phyloP scores from a whole-genome alignment of 1,284 basidiomycete genomes.

The Apiotrichum akiyoshidainum region DNA sequence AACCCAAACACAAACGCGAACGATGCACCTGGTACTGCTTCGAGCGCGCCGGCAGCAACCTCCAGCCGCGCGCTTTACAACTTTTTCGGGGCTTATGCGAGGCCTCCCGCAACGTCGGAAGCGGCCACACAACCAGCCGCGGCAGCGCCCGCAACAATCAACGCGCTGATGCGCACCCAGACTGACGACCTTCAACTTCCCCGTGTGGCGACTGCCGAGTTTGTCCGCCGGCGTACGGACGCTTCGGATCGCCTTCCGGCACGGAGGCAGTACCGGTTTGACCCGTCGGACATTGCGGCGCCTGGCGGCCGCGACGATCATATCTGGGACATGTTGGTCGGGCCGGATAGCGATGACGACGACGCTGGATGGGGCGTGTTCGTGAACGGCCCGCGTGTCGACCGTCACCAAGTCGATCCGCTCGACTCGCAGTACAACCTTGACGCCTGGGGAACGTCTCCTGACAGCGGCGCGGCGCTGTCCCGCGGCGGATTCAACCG shows the following conservation, averaged over 20 bases:
- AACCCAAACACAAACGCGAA: too few species aligned
- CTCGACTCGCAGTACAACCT: not conserved
- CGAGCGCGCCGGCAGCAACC: too few species aligned
- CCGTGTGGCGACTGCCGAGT: too few species aligned
- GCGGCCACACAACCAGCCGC: too few species aligned
- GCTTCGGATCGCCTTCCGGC: not conserved
- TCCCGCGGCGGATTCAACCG: conserved; percentile 20
- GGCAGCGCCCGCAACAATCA: too few species aligned
- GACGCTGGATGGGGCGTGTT: conserved; percentile 21
- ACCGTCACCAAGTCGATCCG: not conserved
- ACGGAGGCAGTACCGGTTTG: conserved; percentile 11
- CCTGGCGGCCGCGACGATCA: conserved; percentile 16
- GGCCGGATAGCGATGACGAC: conserved; percentile 60
- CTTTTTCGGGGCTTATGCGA: too few species aligned
- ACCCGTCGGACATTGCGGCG: conserved; percentile 17
- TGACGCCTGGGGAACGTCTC: not conserved
- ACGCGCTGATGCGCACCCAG: too few species aligned
- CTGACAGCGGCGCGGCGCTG: conserved; percentile 12
- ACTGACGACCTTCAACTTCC: too few species aligned
- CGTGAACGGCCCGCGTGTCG: conserved; percentile 38
- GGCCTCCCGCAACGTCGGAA: too few species aligned
- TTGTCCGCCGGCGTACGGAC: too few species aligned
- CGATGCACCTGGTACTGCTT: too few species aligned
- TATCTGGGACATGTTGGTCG: conserved; percentile 66
- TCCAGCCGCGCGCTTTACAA: too few species aligned